A percentile compares a stretch with the other conserved stretches of the same genome.
phyloP scores from a whole-genome alignment of 208 protist genomes.

The Crithidia mellificae region DNA sequence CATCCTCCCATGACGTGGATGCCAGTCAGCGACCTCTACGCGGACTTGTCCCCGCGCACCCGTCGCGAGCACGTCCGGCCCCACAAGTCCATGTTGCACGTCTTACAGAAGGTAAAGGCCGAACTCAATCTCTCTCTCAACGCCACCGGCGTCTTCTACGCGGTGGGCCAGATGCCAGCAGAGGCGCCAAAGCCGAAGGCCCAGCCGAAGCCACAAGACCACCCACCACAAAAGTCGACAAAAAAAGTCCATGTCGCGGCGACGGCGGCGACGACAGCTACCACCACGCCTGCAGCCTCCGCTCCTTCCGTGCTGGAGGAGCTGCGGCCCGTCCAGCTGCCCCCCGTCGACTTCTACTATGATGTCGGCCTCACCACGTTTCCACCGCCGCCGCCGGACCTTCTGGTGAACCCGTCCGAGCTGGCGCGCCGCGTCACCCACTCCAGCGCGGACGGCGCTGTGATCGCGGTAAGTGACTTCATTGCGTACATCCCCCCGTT shows the following conservation, averaged over 20 bases:
- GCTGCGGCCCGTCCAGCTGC: background rate
- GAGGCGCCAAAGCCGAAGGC: background rate
- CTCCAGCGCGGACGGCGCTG: conserved; percentile 54
- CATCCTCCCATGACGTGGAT: conserved; percentile 44
- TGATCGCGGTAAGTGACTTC: conserved; percentile 77
- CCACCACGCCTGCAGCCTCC: background rate
- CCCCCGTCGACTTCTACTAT: conserved; percentile 81
- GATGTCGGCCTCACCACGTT: conserved; percentile 62
- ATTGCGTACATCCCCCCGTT: conserved; percentile 83
- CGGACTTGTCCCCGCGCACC: conserved; percentile 47
- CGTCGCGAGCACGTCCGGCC: conserved; percentile 71
- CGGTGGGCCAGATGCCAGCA: conserved; percentile 36
- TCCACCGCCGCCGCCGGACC: conserved; percentile 74
- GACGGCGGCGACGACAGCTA: no score
- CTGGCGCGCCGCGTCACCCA: conserved; percentile 30
- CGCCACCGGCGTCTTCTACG: conserved; percentile 60
- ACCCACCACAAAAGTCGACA: background rate
- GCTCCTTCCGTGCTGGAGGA: background rate
- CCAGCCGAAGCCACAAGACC: background rate
- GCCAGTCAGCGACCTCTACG: conserved; percentile 65
- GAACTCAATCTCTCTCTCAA: conserved; percentile 52
- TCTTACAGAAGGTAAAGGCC: conserved; percentile 41
- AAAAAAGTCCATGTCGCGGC: background rate
- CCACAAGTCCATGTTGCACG: conserved; percentile 69
- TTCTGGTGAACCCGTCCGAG: conserved; percentile 63